These are phyloP conservation scores for Microcyclosporella mali DNA, from an alignment of 2,329 filamentous ascomycete species.

Conservation along the genomic window DNA sequence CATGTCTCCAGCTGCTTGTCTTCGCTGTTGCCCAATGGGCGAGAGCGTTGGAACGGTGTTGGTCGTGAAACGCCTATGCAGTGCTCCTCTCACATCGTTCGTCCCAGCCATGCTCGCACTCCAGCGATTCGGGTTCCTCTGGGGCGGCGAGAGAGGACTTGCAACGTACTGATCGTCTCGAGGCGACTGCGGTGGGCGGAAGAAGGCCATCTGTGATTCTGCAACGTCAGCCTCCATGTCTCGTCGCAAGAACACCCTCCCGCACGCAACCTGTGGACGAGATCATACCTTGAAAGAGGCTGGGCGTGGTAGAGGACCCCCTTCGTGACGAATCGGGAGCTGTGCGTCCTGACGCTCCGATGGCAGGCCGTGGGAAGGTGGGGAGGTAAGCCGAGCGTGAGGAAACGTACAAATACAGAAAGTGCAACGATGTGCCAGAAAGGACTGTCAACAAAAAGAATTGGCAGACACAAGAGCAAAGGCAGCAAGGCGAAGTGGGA, in stretches of 20 bases:
- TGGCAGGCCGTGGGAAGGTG: too few relatives aligned
- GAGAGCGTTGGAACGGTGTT: constrained; percentile 70
- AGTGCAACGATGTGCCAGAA: neutral
- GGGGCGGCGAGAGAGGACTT: constrained; percentile 46
- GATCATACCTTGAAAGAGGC: neutral
- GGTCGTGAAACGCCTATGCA: constrained; percentile 90
- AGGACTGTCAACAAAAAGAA: neutral
- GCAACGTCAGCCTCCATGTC: constrained; percentile 7
- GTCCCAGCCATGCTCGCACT: constrained; percentile 38
- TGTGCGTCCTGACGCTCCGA: too few relatives aligned
- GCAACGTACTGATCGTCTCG: constrained; percentile 57
- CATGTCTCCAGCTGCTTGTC: constrained; percentile 46
- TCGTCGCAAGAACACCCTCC: neutral
- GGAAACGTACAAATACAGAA: neutral
- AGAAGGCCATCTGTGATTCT: constrained; percentile 53
- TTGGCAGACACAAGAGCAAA: too few relatives aligned
- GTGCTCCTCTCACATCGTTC: constrained; percentile 65
- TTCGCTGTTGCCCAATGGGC: constrained; percentile 50
- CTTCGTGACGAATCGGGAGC: too few relatives aligned
- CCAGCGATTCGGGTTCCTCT: constrained; percentile 30
- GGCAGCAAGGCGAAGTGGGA: too few relatives aligned
- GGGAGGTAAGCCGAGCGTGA: neutral
- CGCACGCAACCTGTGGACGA: neutral
- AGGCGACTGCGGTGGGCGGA: constrained; percentile 69
- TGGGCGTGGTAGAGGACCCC: too few relatives aligned